Evolutionary conservation across 805 yeast species (phyloP).

Genomic region (Kodamaea lidongshanica): DNA sequence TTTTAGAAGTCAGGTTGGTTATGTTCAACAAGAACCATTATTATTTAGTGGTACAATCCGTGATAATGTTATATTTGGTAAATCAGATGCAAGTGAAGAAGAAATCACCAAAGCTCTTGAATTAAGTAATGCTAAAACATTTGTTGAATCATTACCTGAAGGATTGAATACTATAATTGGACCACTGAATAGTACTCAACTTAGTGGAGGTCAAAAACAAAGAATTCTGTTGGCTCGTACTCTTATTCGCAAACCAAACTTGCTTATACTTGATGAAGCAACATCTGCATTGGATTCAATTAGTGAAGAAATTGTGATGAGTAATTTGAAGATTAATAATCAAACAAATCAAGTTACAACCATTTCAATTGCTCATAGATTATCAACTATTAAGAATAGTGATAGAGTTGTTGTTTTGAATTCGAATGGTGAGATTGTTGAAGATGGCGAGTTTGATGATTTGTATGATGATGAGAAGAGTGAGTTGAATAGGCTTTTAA

Average conservation of each 20-base stretch:
- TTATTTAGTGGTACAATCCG: slow-evolving; percentile 78
- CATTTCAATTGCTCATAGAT: slow-evolving; percentile 85
- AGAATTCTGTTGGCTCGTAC: slow-evolving; percentile 89
- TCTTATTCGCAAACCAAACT: slow-evolving; percentile 66
- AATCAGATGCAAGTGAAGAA: slow-evolving; percentile 48
- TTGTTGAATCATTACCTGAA: slow-evolving; percentile 71
- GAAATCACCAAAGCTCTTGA: slow-evolving; percentile 56
- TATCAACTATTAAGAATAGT: slow-evolving; percentile 80
- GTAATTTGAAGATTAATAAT: slow-evolving; percentile 55
- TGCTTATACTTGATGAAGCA: slow-evolving; percentile 88
- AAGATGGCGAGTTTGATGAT: slow-evolving; percentile 42
- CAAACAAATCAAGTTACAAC: slow-evolving; percentile 56
- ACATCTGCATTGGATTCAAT: slow-evolving; percentile 90
- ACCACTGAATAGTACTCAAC: slow-evolving; percentile 58
- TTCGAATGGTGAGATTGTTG: slow-evolving; percentile 52
- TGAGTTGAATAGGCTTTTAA: slow-evolving; percentile 31
- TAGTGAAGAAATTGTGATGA: slow-evolving; percentile 79
- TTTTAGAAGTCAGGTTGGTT: slow-evolving; percentile 71
- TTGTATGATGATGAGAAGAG: slow-evolving; percentile 25
- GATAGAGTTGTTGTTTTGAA: slow-evolving; percentile 70
- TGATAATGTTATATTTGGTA: slow-evolving; percentile 79
- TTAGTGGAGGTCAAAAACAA: slow-evolving; percentile 95
- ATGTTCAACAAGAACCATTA: slow-evolving; percentile 90
- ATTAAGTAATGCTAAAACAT: slow-evolving; percentile 67
- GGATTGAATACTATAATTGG: slow-evolving; percentile 81